A percentile compares a stretch with the other conserved stretches of the same genome.
Conservation (phyloP, 805 yeast species). For the Pichia ethanolica region DNA sequence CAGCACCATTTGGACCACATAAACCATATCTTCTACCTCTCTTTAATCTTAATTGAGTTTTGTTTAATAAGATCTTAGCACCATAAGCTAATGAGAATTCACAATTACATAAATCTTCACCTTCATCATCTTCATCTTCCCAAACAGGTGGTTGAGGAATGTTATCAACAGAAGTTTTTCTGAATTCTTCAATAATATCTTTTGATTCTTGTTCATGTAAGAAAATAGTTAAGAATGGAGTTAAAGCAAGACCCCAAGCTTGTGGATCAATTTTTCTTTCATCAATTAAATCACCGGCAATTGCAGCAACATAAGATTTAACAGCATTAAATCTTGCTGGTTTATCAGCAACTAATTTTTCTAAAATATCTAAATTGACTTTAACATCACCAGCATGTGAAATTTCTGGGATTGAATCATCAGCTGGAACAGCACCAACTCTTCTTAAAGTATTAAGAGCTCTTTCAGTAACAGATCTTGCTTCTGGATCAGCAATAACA, state of each 20-base stretch:
- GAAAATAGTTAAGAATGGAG: constrained; percentile 94
- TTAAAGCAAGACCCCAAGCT: constrained; percentile 82
- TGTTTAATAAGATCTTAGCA: constrained; percentile 99
- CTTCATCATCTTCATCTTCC: constrained; percentile 92
- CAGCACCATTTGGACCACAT: constrained; percentile 98
- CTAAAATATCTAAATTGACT: constrained; percentile 79
- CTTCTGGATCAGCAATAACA: constrained; percentile 99
- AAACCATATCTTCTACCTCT: constrained; percentile 99
- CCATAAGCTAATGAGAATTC: constrained; percentile 99
- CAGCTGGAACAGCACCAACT: constrained; percentile 93
- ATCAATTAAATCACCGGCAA: constrained; percentile 98
- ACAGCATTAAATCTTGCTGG: constrained; percentile 76
- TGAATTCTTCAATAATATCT: constrained; percentile 86
- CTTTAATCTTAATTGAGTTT: constrained; percentile 97
- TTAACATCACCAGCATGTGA: constrained; percentile 96
- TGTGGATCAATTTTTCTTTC: constrained; percentile 92
- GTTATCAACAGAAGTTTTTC: constrained; percentile 95
- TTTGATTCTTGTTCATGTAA: constrained; percentile 89
- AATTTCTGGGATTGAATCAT: constrained; percentile 90
- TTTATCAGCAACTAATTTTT: constrained; percentile 60
- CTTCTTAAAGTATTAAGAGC: constrained; percentile 96
- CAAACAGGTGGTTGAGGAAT: constrained; percentile 93
- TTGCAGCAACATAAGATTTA: constrained; percentile 79
- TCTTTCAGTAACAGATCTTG: constrained; percentile 96
- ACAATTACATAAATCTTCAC: constrained; percentile 99